Base-by-base conservation (phyloP, 805 yeast genomes). In the Pichia rugopelliculosa region DNA sequence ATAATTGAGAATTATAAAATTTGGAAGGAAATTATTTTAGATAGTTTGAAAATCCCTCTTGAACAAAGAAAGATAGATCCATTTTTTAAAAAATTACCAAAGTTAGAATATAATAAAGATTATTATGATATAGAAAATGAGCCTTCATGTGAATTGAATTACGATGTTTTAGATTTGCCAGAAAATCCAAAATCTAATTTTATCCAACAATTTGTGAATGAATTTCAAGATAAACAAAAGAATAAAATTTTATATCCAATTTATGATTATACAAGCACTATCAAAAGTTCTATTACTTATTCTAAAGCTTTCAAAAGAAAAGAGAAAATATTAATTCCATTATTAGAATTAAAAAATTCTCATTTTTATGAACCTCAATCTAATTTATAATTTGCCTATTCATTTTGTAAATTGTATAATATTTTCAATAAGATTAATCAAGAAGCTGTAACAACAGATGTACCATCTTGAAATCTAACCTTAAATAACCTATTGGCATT, bases 381-480 rank as follows among this genome's bases (percentile, higher is more conserved):
- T 41, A 26, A 5, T 26, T 18, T 26, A 23, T 21, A 26, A 26
- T 20, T 4, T 21, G 3, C 5, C n/a, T 25, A 9, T 10, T 26
- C 27, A 24, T 6, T 9, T 20, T 7, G 23, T 13, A 27, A 4
- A 3, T n/a, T 17, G n/a, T 22, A 27, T 4, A 37, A 37, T 15
- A 30, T 17, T 3, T 12, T 10, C 2, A 13, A 21, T 9, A 9
- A n/a, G 6, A 22, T 2, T 13, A 27, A 82, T 75, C 18, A 30
- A n/a, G 83, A 78, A 6, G 82, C 77, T 39, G 86, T 80, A 2
- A 90, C 97, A 36, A 88, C 89, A 20, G 96, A 88, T 0, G 96
- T 91, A 56, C 99, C 98, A 56, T 93, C 97, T 62, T 90, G 96
- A 67, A 93, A 91, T 56, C 96, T 74, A 1, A 97, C 89, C 60